Evolutionary conservation across 768 basidiomycete genomes (phyloP).

Genomic region (Phanerochaete carnosa): DNA sequence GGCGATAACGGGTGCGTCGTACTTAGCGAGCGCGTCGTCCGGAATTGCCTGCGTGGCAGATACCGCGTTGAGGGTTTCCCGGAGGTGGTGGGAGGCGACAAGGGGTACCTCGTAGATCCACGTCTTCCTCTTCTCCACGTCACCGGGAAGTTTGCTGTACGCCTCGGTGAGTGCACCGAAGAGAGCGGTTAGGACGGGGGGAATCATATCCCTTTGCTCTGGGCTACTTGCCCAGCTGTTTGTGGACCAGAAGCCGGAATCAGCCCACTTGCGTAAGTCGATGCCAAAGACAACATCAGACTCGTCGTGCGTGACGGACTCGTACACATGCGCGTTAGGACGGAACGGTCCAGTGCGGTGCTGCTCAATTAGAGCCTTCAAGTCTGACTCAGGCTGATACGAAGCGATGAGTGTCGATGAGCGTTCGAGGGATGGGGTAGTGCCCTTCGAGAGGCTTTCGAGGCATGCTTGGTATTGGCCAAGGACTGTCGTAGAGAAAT

Average conservation of each 20-base stretch:
- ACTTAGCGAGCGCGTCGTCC: constrained; percentile 59
- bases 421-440: constrained; percentile 63
- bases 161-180: constrained; percentile 59
- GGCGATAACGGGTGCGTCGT: constrained; percentile 86
- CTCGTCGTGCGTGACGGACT: constrained; percentile 79
- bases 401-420: constrained; percentile 75
- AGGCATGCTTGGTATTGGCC: constrained; percentile 86
- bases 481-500: constrained; percentile 48
- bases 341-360: constrained; percentile 93
- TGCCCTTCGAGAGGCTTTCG: constrained; percentile 62
- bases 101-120: constrained; percentile 97
- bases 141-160: constrained; percentile 57
- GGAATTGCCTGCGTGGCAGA: constrained; percentile 48
- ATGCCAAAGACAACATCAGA: constrained; percentile 89
- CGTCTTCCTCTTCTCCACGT: constrained; percentile 76
- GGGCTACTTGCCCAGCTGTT: constrained; percentile 40
- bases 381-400: constrained; percentile 85
- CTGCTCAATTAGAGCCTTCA: constrained; percentile 85
- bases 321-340: constrained; percentile 81
- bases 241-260: constrained; percentile 59
- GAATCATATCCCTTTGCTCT: constrained; percentile 58
- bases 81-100: constrained; percentile 76
- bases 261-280: constrained; percentile 88
- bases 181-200: constrained; percentile 70
- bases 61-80: constrained; percentile 79